A percentile compares a stretch with the other conserved stretches of the same genome.
phyloP scores from a whole-genome alignment of 441 rosid species.

The Syzygium syzygioides region DNA sequence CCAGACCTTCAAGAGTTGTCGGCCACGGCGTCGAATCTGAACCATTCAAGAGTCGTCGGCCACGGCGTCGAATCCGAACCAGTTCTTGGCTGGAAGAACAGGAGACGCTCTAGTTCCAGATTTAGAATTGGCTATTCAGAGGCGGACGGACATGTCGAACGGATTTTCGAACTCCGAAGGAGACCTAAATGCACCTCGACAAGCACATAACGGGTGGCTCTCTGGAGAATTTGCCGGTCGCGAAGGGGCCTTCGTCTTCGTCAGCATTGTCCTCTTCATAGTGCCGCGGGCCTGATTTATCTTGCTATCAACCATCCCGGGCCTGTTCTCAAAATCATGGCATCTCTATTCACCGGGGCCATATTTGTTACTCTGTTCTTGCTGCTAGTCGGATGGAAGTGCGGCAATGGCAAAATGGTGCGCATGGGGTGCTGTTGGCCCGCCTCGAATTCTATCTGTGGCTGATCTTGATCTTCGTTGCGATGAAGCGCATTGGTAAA shows the following conservation, averaged over 20 bases:
- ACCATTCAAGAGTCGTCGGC: too few relatives aligned
- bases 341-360: neutral
- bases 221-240: neutral
- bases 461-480: rapidly evolving
- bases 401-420: neutral
- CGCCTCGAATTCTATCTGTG: rapidly evolving
- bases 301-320: neutral
- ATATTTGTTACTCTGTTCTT: neutral
- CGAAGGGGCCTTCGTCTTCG: rapidly evolving
- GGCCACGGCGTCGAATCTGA: too few relatives aligned
- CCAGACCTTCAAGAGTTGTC: neutral
- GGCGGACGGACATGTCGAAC: neutral
- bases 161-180: neutral
- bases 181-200: neutral
- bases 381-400: neutral
- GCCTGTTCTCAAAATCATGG: neutral
- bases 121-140: neutral
- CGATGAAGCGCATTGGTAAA: rapidly evolving
- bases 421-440: neutral
- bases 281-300: neutral
- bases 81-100: neutral
- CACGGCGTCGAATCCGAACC: neutral
- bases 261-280: neutral
- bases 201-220: rapidly evolving
- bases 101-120: neutral